Percentiles rank a stretch among this genome's conserved stretches.
Evolutionary conservation across 441 rosid species (phyloP).

Genomic region (Viola pubescens): DNA sequence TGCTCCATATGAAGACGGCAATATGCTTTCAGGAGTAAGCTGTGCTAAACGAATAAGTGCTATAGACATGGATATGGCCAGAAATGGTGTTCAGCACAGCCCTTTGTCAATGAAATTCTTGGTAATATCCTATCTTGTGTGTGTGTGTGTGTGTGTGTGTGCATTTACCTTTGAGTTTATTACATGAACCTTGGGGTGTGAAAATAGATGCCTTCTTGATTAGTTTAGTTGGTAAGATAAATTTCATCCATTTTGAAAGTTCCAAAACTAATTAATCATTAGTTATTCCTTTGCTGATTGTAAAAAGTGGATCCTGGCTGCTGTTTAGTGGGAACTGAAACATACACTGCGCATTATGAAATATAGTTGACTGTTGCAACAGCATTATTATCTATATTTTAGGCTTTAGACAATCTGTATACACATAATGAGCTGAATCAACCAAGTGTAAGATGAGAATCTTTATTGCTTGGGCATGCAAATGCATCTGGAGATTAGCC

Average conservation of each 20-base stretch:
- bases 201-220: not conserved
- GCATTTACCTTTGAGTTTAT: not conserved
- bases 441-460: too few relatives aligned
- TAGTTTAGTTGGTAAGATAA: not conserved
- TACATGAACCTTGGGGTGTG: constrained; percentile 9
- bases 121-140: constrained; percentile 34
- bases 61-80: constrained; percentile 70
- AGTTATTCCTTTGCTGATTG: not conserved
- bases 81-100: constrained; percentile 64
- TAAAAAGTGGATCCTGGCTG: not conserved
- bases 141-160: not conserved
- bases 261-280: not conserved
- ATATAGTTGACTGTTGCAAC: constrained; percentile 3
- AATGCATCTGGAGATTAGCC: too few relatives aligned
- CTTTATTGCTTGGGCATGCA: too few relatives aligned
- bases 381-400: not conserved
- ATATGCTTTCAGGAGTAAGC: constrained; percentile 47
- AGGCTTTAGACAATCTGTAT: too few relatives aligned
- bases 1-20: constrained; percentile 66
- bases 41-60: constrained; percentile 60
- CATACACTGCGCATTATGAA: not conserved
- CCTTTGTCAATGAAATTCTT: constrained; percentile 47
- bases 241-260: not conserved
- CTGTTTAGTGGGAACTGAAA: constrained; percentile 1
- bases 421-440: too few relatives aligned